phyloP scores from a whole-genome alignment of 2,329 filamentous ascomycete genomes.

The Pseudogymnoascus sp. region DNA sequence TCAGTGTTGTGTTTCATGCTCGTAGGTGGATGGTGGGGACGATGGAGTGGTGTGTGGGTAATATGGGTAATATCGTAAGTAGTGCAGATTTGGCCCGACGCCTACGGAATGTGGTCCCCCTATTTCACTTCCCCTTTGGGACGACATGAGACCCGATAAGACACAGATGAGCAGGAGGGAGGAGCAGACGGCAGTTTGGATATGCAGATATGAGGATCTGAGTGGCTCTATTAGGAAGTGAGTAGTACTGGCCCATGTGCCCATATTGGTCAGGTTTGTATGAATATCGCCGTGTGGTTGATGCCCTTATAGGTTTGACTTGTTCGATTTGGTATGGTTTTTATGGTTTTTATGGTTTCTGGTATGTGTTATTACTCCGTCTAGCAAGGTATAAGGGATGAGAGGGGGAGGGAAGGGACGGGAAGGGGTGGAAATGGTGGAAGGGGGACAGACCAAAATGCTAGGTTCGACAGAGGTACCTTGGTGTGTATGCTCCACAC shows the following conservation, averaged over 20 bases:
- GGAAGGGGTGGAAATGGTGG: not conserved
- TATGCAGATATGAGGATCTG: not conserved
- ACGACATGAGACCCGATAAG: conserved; percentile 5
- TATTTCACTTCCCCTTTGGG: not conserved
- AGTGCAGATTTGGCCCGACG: not conserved
- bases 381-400: not conserved
- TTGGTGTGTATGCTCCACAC: conserved; percentile 1
- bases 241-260: not conserved
- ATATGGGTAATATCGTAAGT: conserved; percentile 4
- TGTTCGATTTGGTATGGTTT: not conserved
- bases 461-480: not conserved
- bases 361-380: not conserved
- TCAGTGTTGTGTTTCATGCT: conserved; percentile 2
- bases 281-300: not conserved
- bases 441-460: not conserved
- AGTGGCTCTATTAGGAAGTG: not conserved
- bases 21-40: conserved; percentile 4
- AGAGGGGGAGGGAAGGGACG: not conserved
- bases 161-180: not conserved
- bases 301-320: not conserved
- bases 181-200: not conserved
- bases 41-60: conserved; percentile 1
- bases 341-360: not conserved
- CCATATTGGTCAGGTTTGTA: not conserved
- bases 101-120: not conserved